These are phyloP conservation scores for Cryptococcus deneoformans DNA, from an alignment of 1,284 basidiomycete genomes.

Conservation along the genomic window DNA sequence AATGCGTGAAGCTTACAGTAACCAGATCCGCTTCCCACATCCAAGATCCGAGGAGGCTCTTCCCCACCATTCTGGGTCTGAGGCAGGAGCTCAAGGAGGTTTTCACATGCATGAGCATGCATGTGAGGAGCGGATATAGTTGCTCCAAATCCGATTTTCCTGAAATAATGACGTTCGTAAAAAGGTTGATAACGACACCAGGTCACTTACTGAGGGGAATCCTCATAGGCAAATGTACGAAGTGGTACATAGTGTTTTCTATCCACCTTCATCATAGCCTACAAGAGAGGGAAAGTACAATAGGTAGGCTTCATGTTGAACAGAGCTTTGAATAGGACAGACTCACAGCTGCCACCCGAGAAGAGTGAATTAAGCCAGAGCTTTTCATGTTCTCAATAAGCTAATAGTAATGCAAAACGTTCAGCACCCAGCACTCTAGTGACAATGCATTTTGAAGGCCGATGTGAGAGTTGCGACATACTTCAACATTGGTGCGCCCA, in stretches of 20 bases:
- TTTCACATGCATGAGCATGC: conserved; percentile 47
- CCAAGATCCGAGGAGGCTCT: conserved; percentile 31
- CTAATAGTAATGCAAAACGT: conserved; percentile 15
- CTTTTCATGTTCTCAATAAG: conserved; percentile 39
- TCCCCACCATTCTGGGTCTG: conserved; percentile 9
- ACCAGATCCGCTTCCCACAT: conserved; percentile 55
- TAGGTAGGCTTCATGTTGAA: not conserved
- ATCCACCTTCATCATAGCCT: conserved; percentile 48
- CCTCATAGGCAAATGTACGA: conserved; percentile 35
- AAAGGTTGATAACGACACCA: not conserved
- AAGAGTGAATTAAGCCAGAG: conserved; percentile 34
- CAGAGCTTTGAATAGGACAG: too few species aligned
- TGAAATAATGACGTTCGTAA: conserved; percentile 11
- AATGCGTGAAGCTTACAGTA: conserved; percentile 58
- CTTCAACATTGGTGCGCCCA: conserved; percentile 41
- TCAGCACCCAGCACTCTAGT: not conserved
- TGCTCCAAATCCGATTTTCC: conserved; percentile 46
- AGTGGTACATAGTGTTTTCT: conserved; percentile 42
- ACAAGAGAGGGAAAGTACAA: not conserved
- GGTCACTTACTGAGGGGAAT: conserved; percentile 46
- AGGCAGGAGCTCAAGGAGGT: conserved; percentile 31
- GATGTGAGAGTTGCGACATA: conserved; percentile 8
- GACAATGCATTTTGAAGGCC: not conserved
- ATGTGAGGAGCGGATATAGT: conserved; percentile 52
- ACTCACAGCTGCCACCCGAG: conserved; percentile 35